Percentiles rank a stretch among this genome's conserved stretches.
Evolutionary conservation across 2,329 filamentous ascomycete genomes (phyloP).

Genomic region (Alternaria conjuncta): DNA sequence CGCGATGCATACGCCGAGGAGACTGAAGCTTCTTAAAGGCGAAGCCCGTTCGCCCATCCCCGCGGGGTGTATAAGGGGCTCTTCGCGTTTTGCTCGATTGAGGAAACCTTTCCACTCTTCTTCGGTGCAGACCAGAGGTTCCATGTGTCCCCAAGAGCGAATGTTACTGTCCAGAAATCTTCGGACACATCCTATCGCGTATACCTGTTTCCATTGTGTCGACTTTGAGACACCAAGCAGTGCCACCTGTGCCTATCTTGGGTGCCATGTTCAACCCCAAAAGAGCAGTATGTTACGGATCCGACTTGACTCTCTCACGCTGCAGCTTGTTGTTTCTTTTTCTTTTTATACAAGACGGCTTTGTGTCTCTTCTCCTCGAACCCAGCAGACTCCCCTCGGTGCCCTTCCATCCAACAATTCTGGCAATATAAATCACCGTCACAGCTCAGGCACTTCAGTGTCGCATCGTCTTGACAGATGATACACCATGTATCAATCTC

Average conservation of each 20-base stretch:
- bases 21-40: neutral
- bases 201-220: neutral
- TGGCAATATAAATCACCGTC: slow-evolving; percentile 75
- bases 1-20: neutral
- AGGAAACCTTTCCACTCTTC: neutral
- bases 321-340: slow-evolving; percentile 26
- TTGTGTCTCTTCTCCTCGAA: slow-evolving; percentile 74
- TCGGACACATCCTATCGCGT: neutral
- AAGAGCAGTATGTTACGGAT: neutral
- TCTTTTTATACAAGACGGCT: slow-evolving; percentile 63
- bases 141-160: neutral
- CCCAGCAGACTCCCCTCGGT: slow-evolving; percentile 71
- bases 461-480: slow-evolving; percentile 81
- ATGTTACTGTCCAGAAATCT: neutral
- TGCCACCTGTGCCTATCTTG: neutral
- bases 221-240: neutral
- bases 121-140: neutral
- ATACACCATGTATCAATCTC: slow-evolving; percentile 80
- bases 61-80: neutral
- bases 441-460: slow-evolving; percentile 75
- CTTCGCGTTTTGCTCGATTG: neutral
- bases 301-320: neutral
- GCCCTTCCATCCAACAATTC: slow-evolving; percentile 82
- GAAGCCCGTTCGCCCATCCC: neutral
- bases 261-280: neutral